Conservation (phyloP, 1,284 basidiomycete species). For the Coriolopsis trogii region DNA sequence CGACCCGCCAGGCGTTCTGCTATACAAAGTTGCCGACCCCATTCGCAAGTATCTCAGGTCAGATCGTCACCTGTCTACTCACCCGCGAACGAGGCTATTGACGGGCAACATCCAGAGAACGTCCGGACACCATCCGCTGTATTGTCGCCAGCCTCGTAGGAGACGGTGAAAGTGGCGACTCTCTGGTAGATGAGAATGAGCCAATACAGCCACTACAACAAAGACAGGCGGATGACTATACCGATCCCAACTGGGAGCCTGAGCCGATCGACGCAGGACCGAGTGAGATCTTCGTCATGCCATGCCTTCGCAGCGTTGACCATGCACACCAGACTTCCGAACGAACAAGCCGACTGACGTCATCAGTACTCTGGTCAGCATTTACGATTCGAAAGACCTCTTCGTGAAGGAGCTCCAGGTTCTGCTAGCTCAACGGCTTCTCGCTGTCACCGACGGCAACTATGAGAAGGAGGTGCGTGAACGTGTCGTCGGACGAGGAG, state of each 20-base stretch:
- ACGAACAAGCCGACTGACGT: slow-evolving; percentile 88
- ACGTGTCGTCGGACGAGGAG: neutral
- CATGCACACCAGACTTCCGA: slow-evolving; percentile 94
- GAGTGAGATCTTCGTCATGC: too few species aligned
- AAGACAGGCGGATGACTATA: slow-evolving; percentile 80
- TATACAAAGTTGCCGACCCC: slow-evolving; percentile 91
- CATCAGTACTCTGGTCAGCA: slow-evolving; percentile 92
- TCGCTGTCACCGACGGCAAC: slow-evolving; percentile 80
- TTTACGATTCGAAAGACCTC: slow-evolving; percentile 93
- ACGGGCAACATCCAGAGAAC: slow-evolving; percentile 52
- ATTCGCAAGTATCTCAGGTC: slow-evolving; percentile 87
- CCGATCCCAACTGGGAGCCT: slow-evolving; percentile 89
- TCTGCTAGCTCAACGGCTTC: slow-evolving; percentile 80
- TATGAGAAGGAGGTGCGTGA: slow-evolving; percentile 78
- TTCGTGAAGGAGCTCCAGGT: slow-evolving; percentile 94
- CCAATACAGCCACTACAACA: slow-evolving; percentile 75
- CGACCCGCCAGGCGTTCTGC: slow-evolving; percentile 89
- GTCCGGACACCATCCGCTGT: slow-evolving; percentile 89
- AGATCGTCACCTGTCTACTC: slow-evolving; percentile 7
- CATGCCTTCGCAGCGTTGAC: too few species aligned
- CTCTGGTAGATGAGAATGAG: slow-evolving; percentile 78
- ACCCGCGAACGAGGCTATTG: neutral
- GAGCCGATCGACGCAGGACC: slow-evolving; percentile 94
- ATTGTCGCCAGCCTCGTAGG: slow-evolving; percentile 93
- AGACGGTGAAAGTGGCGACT: slow-evolving; percentile 81